Percentiles rank a stretch among this genome's conserved stretches.
Conservation (phyloP, 1,139 yeast species). For the Schizosaccharomyces versatilis region DNA sequence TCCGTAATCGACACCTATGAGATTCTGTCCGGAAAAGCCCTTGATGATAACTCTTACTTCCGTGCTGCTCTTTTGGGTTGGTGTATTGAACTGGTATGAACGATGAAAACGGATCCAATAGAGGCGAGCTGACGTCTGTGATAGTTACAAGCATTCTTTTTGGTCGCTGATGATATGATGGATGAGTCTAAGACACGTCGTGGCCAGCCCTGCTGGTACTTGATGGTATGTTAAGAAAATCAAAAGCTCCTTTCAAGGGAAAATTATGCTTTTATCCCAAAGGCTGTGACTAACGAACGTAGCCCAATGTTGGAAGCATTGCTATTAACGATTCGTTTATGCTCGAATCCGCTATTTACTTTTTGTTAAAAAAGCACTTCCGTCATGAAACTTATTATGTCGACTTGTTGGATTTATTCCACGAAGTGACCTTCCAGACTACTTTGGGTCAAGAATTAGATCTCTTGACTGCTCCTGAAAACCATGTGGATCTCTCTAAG, state of each 20-base stretch:
- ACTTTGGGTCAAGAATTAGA: conserved; percentile 92
- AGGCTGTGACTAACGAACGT: not conserved
- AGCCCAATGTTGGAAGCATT: conserved; percentile 25
- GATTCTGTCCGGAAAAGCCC: conserved; percentile 47
- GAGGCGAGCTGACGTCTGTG: conserved; percentile 3
- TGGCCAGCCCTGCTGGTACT: conserved; percentile 98
- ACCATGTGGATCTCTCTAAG: conserved; percentile 64
- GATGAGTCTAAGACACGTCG: conserved; percentile 91
- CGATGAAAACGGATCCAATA: not conserved
- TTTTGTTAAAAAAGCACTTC: conserved; percentile 75
- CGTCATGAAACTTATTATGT: conserved; percentile 61
- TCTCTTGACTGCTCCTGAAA: conserved; percentile 92
- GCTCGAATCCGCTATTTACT: conserved; percentile 87
- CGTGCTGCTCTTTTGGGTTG: conserved; percentile 83
- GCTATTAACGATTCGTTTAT: conserved; percentile 95
- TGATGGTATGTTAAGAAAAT: conserved; percentile 13
- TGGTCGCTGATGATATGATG: conserved; percentile 98
- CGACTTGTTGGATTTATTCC: conserved; percentile 73
- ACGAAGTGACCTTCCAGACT: conserved; percentile 63
- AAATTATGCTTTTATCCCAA: too few species aligned
- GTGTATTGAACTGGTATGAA: conserved; percentile 50
- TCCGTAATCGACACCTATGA: conserved; percentile 86
- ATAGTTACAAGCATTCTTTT: conserved; percentile 70
- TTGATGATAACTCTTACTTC: conserved; percentile 47
- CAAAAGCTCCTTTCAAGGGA: not conserved